These are phyloP conservation scores for Fusarium xylarioides DNA, from an alignment of 2,329 filamentous ascomycete species.

Conservation along the genomic window DNA sequence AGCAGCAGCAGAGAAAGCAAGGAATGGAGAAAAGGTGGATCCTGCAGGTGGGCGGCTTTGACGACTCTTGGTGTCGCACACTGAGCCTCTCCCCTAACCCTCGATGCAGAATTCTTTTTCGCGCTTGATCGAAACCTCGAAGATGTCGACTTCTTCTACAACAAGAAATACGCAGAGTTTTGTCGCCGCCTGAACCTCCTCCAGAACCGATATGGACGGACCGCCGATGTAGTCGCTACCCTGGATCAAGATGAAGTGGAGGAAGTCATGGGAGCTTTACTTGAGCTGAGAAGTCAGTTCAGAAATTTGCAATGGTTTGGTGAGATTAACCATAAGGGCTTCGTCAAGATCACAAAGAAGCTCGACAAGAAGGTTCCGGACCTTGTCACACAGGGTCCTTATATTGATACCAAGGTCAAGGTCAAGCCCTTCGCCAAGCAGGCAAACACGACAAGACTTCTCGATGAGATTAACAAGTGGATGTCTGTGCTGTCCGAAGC, in stretches of 20 bases:
- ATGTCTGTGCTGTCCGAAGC: conserved; percentile 82
- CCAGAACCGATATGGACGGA: conserved; percentile 85
- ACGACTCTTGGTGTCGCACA: conserved; percentile 41
- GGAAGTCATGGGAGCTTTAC: conserved; percentile 87
- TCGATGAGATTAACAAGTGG: conserved; percentile 85
- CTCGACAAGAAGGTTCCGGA: conserved; percentile 91
- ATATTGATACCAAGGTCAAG: conserved; percentile 90
- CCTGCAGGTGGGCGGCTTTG: conserved; percentile 78
- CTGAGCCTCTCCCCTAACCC: conserved; percentile 46
- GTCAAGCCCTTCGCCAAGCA: conserved; percentile 87
- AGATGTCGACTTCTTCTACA: conserved; percentile 96
- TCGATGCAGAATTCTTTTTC: conserved; percentile 87
- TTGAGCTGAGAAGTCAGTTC: conserved; percentile 87
- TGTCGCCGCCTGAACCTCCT: conserved; percentile 85
- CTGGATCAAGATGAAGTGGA: conserved; percentile 90
- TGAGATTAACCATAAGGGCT: conserved; percentile 93
- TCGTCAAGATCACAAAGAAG: conserved; percentile 99
- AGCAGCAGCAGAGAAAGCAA: conserved; percentile 70
- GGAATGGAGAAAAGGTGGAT: conserved; percentile 80
- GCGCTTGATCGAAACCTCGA: conserved; percentile 96
- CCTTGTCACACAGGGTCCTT: conserved; percentile 81
- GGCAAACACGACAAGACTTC: conserved; percentile 57
- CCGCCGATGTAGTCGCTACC: conserved; percentile 72
- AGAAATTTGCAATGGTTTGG: conserved; percentile 97
- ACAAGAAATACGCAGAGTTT: conserved; percentile 90